Conservation (phyloP, 2,329 filamentous ascomycete genomes). For the Colletotrichum gigasporum region DNA sequence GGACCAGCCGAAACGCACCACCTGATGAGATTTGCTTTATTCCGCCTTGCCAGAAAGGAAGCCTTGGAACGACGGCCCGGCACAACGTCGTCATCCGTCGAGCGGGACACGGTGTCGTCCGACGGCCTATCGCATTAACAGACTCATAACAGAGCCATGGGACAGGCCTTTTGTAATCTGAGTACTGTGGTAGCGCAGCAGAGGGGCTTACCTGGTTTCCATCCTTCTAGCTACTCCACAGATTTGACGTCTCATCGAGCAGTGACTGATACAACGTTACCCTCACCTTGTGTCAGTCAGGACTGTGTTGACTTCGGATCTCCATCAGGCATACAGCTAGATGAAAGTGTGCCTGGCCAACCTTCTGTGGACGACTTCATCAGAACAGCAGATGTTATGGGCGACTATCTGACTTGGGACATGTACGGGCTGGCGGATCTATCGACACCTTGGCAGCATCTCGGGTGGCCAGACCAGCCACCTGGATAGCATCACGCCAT, state of each 20-base stretch:
- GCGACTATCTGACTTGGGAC: not conserved
- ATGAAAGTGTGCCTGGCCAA: not conserved
- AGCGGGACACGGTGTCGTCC: not conserved
- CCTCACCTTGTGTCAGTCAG: not conserved
- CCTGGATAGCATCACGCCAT: not conserved
- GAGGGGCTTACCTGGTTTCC: not conserved
- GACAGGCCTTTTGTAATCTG: not conserved
- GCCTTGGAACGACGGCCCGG: not conserved
- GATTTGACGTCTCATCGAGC: not conserved
- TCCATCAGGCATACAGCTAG: not conserved
- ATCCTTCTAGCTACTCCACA: not conserved
- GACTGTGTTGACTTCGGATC: not conserved
- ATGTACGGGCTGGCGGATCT: not conserved
- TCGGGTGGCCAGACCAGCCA: not conserved
- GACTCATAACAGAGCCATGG: no score
- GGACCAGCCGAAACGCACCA: not conserved
- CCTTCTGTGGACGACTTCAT: not conserved
- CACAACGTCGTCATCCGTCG: not conserved
- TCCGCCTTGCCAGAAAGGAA: not conserved
- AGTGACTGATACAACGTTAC: not conserved
- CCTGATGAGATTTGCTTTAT: not conserved
- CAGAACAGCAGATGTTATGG: not conserved
- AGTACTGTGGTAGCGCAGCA: not conserved
- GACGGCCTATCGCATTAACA: not conserved
- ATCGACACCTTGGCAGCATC: not conserved